Percentiles rank a stretch among this genome's conserved stretches.
Evolutionary conservation across 2,329 filamentous ascomycete species (phyloP).

Genomic region (Nannizzia gypsea): DNA sequence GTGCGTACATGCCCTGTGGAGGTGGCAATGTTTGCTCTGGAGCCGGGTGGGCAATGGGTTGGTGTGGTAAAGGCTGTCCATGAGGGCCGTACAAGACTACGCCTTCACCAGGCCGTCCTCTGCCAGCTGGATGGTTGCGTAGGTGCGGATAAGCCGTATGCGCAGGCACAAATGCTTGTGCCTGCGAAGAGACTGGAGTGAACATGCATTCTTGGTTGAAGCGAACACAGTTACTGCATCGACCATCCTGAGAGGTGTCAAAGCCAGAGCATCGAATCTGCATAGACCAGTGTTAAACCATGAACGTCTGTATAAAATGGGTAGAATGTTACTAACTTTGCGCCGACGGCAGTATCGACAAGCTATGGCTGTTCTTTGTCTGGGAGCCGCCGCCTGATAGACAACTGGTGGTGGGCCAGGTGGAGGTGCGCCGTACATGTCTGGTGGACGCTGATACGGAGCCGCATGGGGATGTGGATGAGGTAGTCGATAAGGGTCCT

Average conservation of each 20-base stretch:
- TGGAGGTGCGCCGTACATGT: conserved; percentile 30
- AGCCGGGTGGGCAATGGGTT: conserved; percentile 15
- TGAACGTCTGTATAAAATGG: background rate
- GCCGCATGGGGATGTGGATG: conserved; percentile 30
- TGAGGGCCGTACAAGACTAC: conserved; percentile 39
- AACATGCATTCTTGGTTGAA: conserved; percentile 71
- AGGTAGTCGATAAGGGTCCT: conserved; percentile 31
- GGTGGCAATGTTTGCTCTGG: conserved; percentile 29
- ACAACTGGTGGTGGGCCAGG: conserved; percentile 29
- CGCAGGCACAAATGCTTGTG: conserved; percentile 59
- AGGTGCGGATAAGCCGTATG: conserved; percentile 53
- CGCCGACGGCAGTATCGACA: conserved; percentile 42
- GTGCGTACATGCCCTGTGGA: conserved; percentile 30
- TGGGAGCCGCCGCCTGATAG: conserved; percentile 37
- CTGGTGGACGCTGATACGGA: conserved; percentile 30
- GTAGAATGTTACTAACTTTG: conserved; percentile 31
- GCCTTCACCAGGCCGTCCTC: conserved; percentile 24
- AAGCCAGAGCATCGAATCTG: conserved; percentile 68
- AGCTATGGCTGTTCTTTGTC: conserved; percentile 42
- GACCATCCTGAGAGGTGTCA: conserved; percentile 58
- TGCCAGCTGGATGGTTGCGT: conserved; percentile 29
- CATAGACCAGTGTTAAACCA: conserved; percentile 9
- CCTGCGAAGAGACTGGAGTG: conserved; percentile 59
- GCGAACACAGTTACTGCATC: conserved; percentile 59
- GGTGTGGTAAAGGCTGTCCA: conserved; percentile 31